These are phyloP conservation scores for Termitomyces sp. DNA, from an alignment of 768 basidiomycete species.

Conservation along the genomic window DNA sequence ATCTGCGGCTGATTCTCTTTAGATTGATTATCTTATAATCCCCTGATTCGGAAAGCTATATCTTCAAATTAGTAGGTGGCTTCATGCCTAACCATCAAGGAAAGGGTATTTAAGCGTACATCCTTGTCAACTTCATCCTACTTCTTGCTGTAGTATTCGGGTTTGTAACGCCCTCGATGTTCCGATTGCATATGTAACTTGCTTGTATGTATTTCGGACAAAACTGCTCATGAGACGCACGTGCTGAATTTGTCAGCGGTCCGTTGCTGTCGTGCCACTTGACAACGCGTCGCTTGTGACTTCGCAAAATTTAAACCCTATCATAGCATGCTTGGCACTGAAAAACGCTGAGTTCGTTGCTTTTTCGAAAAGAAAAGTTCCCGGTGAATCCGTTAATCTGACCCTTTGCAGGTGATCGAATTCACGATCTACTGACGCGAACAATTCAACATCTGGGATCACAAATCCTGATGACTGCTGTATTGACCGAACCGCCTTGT, in stretches of 20 bases:
- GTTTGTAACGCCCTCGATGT: background rate
- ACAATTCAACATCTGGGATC: background rate
- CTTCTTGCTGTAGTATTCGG: background rate
- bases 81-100: background rate
- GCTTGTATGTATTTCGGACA: too few species aligned
- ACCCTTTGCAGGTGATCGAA: background rate
- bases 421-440: background rate
- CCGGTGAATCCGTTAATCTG: too few species aligned
- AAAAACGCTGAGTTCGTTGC: background rate
- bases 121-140: too few species aligned
- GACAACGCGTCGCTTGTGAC: background rate
- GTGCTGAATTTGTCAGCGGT: background rate
- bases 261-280: background rate
- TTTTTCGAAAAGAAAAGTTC: too few species aligned
- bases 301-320: background rate
- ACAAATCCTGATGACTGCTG: background rate
- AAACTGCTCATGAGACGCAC: too few species aligned
- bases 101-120: background rate
- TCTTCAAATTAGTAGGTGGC: background rate
- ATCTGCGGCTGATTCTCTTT: background rate
- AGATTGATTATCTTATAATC: background rate
- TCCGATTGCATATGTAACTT: too few species aligned
- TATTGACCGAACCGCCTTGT: background rate
- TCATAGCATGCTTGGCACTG: background rate
- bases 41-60: background rate